Conservation (phyloP, 441 rosid species). For the Capsella rubella region DNA sequence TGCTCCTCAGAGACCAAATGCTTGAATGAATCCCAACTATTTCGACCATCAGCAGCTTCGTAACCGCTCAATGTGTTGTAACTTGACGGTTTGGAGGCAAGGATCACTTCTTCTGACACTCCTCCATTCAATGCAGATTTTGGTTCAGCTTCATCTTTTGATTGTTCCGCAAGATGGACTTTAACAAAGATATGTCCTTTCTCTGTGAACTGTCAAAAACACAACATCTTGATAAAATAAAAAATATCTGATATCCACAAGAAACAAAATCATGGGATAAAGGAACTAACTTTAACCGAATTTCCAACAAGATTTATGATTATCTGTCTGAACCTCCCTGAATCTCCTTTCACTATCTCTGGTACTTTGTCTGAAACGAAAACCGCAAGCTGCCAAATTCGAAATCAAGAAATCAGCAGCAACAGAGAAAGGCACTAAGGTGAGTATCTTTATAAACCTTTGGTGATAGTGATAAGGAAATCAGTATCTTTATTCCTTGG, state of each 20-base stretch:
- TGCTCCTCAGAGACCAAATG: slow-evolving; percentile 65
- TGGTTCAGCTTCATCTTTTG: slow-evolving; percentile 50
- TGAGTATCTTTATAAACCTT: no score
- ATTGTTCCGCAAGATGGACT: slow-evolving; percentile 75
- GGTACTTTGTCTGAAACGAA: slow-evolving; percentile 92
- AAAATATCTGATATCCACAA: background rate
- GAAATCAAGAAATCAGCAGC: slow-evolving; percentile 34
- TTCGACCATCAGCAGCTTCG: slow-evolving; percentile 85
- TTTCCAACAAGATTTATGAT: slow-evolving; percentile 96
- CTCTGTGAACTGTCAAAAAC: slow-evolving; percentile 79
- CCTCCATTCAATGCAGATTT: slow-evolving; percentile 59
- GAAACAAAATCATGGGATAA: background rate
- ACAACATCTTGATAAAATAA: slow-evolving; percentile 25
- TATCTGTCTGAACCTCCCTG: slow-evolving; percentile 94
- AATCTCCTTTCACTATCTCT: slow-evolving; percentile 83
- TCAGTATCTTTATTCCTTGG: background rate
- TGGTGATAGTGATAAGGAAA: no score
- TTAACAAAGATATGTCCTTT: slow-evolving; percentile 89
- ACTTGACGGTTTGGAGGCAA: slow-evolving; percentile 44
- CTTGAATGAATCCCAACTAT: slow-evolving; percentile 84
- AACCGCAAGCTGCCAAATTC: slow-evolving; percentile 71
- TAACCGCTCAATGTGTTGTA: slow-evolving; percentile 86
- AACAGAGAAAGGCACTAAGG: background rate
- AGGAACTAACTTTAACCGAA: slow-evolving; percentile 81
- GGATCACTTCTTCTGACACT: slow-evolving; percentile 52